Evolutionary conservation across 176 grass and related monocot genomes (phyloP), one percentile per base, ranked within the genome.

Genomic region (Aegilops sharonensis): DNA sequence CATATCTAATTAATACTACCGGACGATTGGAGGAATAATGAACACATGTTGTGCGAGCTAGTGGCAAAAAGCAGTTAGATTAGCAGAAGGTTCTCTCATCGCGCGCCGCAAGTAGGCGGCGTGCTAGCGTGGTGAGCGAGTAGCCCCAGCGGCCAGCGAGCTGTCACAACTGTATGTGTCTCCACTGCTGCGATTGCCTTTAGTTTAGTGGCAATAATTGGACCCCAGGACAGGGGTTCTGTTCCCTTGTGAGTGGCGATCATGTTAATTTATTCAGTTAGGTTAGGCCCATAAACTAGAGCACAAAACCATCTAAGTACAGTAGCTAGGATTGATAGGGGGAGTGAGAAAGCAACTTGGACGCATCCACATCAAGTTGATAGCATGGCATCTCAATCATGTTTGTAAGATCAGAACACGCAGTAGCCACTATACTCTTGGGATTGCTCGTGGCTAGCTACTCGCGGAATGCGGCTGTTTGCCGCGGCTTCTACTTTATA

Each of bases 201-300:
- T n/a, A 65, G 75, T 42, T 65, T 77, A 64, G 30, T 43, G 45
- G 31, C 40, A 73, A 74, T 74, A 64, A 83, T 83, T 62, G 65
- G 73, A 39, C 66, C 75, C 47, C 48, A 36, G 59, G 68, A 68
- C 80, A 87, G 17, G 17, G 27, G 32, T 72, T 66, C 30, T 75
- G 76, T 79, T 48, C 81, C 75, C 85, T 84, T 70, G 81, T 81
- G 80, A 69, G 29, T 57, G 45, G 45, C 40, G 36, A 77, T 11
- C 81, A 10, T 84, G 61, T 27, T 87, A 75, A 37, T 87, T 39
- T 75, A 80, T 84, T 72, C 5, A 31, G 10, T 52, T 62, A 52
- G 11, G 7, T 36, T 36, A 39, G 8, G 37, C 64, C 6, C 72
- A 71, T 70, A 35, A 63, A 64, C 79, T 59, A 69, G 10, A 43